Evolutionary conservation across 140 eudicot genomes (phyloP), one percentile per base, ranked within the genome.

Genomic region (Cichorium intybus): DNA sequence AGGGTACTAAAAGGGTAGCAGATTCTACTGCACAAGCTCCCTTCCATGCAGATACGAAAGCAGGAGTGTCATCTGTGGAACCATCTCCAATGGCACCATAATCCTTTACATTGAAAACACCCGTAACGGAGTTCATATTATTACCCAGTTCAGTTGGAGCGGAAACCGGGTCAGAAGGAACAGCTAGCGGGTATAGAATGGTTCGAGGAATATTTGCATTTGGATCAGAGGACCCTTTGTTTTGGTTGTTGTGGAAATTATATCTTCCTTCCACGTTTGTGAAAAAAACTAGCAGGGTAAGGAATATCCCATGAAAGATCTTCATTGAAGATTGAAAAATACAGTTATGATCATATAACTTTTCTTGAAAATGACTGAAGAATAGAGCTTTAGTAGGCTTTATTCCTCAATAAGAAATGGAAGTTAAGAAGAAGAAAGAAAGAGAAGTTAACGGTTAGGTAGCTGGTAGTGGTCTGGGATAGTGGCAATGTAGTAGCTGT

Each of bases 71-170:
- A 64, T 93, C 99, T 3, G 84, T 65, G 11, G 57, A 49, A 10
- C 97, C 99, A 67, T 93, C 95, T 31, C 99, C 99, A 15, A 78
- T 73, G 7, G 97, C 99, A 55, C 99, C 99, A 21, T 70, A 93
- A 60, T 53, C 62, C 11, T 61, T 85, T 12, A 93, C 99, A 31
- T 93, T 66, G 60, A 85, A 93, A 60, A 84, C 72, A 60, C 98
- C 81, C 33, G 49, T 1, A 50, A 52, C 12, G 10, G n/a, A 1
- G 46, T 11, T 39, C 46, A 12, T 37, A 15, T 65, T 77, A 46
- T 61, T 63, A 35, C 74, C 77, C 1, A 85, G 60, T 65, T 56
- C 31, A 11, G 81, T 73, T 39, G 48, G 29, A 24, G 79, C 54
- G 34, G 52, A 64, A 34, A 23, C 58, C 9, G 86, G 87, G 67